Conservation (phyloP, 768 basidiomycete species). For the Boletus subparvulus region DNA sequence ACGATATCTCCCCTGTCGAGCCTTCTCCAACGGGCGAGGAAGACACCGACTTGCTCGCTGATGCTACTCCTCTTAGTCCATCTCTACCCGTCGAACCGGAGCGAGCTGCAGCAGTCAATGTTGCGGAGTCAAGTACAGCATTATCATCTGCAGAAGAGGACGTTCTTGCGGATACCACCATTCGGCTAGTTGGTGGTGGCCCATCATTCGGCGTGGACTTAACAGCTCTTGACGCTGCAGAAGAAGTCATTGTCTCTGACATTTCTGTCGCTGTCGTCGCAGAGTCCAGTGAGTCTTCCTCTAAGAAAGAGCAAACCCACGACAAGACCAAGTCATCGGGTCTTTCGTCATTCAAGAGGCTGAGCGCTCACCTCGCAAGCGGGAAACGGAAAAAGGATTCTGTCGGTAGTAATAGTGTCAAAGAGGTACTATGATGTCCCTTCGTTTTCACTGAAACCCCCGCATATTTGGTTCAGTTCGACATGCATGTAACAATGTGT, state of each 20-base stretch:
- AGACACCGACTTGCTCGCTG: slow-evolving; percentile 52
- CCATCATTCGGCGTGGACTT: slow-evolving; percentile 37
- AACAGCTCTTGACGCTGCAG: slow-evolving; percentile 32
- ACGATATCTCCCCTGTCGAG: slow-evolving; percentile 18
- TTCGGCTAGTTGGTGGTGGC: slow-evolving; percentile 60
- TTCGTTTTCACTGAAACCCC: slow-evolving; percentile 10
- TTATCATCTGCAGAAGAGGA: slow-evolving; percentile 16
- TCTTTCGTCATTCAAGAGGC: slow-evolving; percentile 55
- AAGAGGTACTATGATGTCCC: slow-evolving; percentile 35
- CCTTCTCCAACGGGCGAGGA: slow-evolving; percentile 24
- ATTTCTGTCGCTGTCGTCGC: slow-evolving; percentile 34
- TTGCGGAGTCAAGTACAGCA: slow-evolving; percentile 10
- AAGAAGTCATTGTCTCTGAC: slow-evolving; percentile 37
- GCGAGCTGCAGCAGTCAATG: not conserved
- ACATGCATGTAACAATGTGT: slow-evolving; percentile 25
- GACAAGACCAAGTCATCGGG: slow-evolving; percentile 54
- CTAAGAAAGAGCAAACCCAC: slow-evolving; percentile 39
- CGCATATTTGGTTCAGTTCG: slow-evolving; percentile 19
- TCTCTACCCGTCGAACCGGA: slow-evolving; percentile 23
- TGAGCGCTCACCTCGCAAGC: slow-evolving; percentile 42
- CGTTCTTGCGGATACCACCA: slow-evolving; percentile 40
- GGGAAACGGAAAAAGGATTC: slow-evolving; percentile 55
- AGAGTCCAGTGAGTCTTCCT: slow-evolving; percentile 26
- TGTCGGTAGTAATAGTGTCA: slow-evolving; percentile 44
- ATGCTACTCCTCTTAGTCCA: slow-evolving; percentile 40